Base-by-base conservation (phyloP, 139 green algal species). In the Chlamydomonas asymmetrica region DNA sequence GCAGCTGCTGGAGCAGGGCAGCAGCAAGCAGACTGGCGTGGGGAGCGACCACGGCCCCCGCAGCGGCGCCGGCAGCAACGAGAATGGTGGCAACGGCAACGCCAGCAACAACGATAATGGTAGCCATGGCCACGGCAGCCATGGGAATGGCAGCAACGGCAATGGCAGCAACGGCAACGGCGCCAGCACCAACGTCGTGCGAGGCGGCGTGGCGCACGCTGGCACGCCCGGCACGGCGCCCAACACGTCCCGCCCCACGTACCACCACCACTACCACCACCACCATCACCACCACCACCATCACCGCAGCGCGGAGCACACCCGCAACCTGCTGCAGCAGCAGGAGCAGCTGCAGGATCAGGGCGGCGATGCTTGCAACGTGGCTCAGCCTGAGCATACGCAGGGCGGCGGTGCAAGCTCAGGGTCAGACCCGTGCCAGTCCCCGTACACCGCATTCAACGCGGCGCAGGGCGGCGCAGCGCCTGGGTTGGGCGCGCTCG, bases 21-120 rank as follows among this genome's bases (percentile, higher is more conserved):
- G 71, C 50, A 79, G 73, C 63, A 73, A 73, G 48, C n/a, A 65
- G 9, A 50, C 34, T 32, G 74, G 69, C 43, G 43, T 35, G 25
- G 57, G 68, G 31, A 79, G 59, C 59, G 59, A 79, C 49, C 56
- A 34, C 0, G 74, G 80, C 0, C 80, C 80, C 0, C 62, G 80
- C 18, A 82, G 74, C 50, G 74, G 74, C 6, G 57, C 71, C 0
- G 74, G 80, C 57, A 80, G 69, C 63, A 85, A 85, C 40, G 74
- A 78, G 54, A 45, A 40, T 9, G 63, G 29, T 23, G 59, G 39
- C 32, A 79, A 60, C 16, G 68, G 62, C 23, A 59, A 66, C 56
- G 69, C 69, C 45, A 61, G 45, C 34, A 49, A 54, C 34, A 68
- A 68, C 8, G 74, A 40, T 16, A 69, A 63, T 10, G 64, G 65